Base-by-base conservation (phyloP, 1,284 basidiomycete genomes). In the Gymnopus androsaceus region DNA sequence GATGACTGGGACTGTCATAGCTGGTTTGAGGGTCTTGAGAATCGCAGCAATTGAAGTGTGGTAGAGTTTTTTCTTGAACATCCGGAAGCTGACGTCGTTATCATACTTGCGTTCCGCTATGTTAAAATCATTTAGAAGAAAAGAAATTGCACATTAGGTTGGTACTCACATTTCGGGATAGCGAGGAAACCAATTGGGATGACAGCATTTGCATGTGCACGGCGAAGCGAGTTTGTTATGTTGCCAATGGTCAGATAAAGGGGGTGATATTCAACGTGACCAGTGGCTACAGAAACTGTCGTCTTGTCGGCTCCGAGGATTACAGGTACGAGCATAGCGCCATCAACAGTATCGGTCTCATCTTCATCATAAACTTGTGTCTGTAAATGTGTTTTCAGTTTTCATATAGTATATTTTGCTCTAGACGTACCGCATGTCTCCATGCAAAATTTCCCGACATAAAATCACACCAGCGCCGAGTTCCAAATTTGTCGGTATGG, bases 271-370 rank as follows among this genome's bases (percentile, higher is more conserved):
- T 71, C 66, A 19, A 67, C 64, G 27, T 75, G 64, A 0, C 74
- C 66, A 0, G 73, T 75, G 1, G 62, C 67, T 7, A 74, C 66
- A 0, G 71, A 74, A 0, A 73, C 67, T 0, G 69, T 72, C 0
- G 69, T 75, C 47, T 75, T 75, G 51, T 75, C 67, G 33, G 67
- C 68, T 0, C 73, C 72, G 3, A 68, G 58, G 14, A 75, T 65
- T 6, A 75, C 59, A 0, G 70, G 70, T 9, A 69, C 59, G 40
- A 70, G 66, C 57, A 69, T 57, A 64, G 4, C 63, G 52, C 3
- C 72, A 64, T 68, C 4, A 40, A 34, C 4, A n/a, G 34, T 42
- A 66, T 59, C 14, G 59, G 19, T 14, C 54, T 52, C 40, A 66
- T 63, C 19, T 56, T 56, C 40, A 64, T 63, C 67, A 48, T 42